Evolutionary conservation across 441 rosid species (phyloP).

Genomic region (Corymbia calophylla): DNA sequence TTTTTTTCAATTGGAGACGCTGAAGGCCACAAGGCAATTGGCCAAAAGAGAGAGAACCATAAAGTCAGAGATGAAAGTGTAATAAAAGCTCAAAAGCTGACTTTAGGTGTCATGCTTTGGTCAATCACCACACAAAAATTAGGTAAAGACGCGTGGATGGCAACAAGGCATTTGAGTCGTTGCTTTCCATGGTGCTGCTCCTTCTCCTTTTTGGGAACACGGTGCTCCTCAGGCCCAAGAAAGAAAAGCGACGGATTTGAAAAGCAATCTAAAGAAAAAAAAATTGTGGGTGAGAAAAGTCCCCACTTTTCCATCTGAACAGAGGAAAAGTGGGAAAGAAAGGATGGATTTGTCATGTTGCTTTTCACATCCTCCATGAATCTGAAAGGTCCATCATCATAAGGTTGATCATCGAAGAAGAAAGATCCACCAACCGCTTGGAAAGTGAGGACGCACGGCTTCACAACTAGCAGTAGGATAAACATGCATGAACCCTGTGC

Average conservation of each 20-base stretch:
- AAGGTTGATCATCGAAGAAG: neutral
- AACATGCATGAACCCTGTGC: neutral
- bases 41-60: neutral
- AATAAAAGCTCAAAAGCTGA: neutral
- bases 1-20: neutral
- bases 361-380: neutral
- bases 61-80: neutral
- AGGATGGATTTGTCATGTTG: neutral
- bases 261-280: neutral
- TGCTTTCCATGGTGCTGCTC: neutral
- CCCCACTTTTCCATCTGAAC: neutral
- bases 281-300: neutral
- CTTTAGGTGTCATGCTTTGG: neutral
- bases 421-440: neutral
- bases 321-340: neutral
- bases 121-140: slow-evolving; percentile 1
- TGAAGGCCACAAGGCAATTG: neutral
- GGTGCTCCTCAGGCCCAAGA: neutral
- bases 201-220: neutral
- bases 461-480: neutral
- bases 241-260: neutral
- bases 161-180: neutral
- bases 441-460: neutral
- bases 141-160: slow-evolving; percentile 10
- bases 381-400: neutral